Percentiles rank a stretch among this genome's conserved stretches.
Conservation (phyloP, 306 rosid genomes). For the Ormosia emarginata region DNA sequence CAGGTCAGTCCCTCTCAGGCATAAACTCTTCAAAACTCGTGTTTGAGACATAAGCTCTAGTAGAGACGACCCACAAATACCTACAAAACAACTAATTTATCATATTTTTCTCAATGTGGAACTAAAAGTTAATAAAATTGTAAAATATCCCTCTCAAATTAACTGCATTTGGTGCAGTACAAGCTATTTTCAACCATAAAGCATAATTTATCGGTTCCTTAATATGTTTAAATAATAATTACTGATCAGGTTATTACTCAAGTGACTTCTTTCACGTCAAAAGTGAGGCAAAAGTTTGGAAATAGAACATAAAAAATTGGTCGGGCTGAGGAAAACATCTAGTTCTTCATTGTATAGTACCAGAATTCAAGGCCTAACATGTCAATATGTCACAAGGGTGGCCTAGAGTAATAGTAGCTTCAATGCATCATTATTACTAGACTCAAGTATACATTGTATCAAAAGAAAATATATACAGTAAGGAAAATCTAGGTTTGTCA, state of each 20-base stretch:
- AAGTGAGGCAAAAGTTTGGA: constrained; percentile 7
- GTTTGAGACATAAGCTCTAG: constrained; percentile 57
- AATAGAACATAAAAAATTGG: not conserved
- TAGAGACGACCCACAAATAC: constrained; percentile 50
- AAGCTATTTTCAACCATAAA: constrained; percentile 16
- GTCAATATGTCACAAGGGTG: not conserved
- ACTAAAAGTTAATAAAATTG: constrained; percentile 4
- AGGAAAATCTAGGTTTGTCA: constrained; percentile 15
- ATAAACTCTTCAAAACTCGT: constrained; percentile 60
- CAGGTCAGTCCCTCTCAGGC: constrained; percentile 63
- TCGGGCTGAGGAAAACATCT: not conserved
- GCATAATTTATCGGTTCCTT: not conserved
- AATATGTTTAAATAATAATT: constrained; percentile 5
- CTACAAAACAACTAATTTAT: constrained; percentile 34
- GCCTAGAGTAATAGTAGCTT: not conserved
- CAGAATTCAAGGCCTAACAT: not conserved
- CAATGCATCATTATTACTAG: not conserved
- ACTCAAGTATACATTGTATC: not conserved
- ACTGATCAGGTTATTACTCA: not conserved
- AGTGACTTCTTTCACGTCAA: constrained; percentile 1
- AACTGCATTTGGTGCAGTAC: not conserved
- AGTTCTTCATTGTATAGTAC: not conserved
- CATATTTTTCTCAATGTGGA: constrained; percentile 5
- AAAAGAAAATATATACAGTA: not conserved
- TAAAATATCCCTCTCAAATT: constrained; percentile 12